These are phyloP conservation scores for Physcomitrellopsis africana DNA, from an alignment of 225 moss, liverwort and hornwort genomes.

Conservation along the genomic window DNA sequence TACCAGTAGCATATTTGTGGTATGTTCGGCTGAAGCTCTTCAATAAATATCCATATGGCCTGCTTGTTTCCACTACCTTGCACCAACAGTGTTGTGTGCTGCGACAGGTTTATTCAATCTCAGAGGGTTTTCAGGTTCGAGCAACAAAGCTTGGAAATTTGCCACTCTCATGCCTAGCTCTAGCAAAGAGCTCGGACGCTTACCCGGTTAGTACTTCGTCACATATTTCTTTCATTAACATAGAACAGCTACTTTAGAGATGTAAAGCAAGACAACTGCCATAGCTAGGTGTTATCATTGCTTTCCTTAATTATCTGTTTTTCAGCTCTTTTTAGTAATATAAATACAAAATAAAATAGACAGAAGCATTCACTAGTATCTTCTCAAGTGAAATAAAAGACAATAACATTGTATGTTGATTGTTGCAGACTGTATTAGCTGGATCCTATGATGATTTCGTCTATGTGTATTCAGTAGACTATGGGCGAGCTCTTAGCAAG, in stretches of 20 bases:
- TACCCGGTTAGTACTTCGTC: slow-evolving; percentile 69
- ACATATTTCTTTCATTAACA: slow-evolving; percentile 18
- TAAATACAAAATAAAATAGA: not conserved
- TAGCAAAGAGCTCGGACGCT: slow-evolving; percentile 87
- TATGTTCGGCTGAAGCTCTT: slow-evolving; percentile 5
- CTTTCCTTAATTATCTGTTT: no score
- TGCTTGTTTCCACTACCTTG: slow-evolving; percentile 20
- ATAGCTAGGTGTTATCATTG: slow-evolving; percentile 5
- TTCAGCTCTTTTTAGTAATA: not conserved
- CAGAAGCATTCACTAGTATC: slow-evolving; percentile 7
- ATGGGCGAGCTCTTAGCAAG: slow-evolving; percentile 97
- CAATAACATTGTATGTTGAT: slow-evolving; percentile 29
- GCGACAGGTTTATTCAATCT: slow-evolving; percentile 90
- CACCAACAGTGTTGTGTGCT: slow-evolving; percentile 17
- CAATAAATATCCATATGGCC: slow-evolving; percentile 4
- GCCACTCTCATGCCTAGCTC: slow-evolving; percentile 79
- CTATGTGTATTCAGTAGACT: slow-evolving; percentile 91
- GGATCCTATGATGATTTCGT: slow-evolving; percentile 95
- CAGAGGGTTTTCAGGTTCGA: slow-evolving; percentile 95
- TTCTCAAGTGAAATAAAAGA: slow-evolving; percentile 20
- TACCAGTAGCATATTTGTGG: not conserved
- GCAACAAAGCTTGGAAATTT: slow-evolving; percentile 89
- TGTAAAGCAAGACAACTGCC: slow-evolving; percentile 8
- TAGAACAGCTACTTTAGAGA: not conserved
- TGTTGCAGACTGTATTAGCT: slow-evolving; percentile 80